Evolutionary conservation across 306 rosid genomes (phyloP).

Genomic region (Vigna angularis): DNA sequence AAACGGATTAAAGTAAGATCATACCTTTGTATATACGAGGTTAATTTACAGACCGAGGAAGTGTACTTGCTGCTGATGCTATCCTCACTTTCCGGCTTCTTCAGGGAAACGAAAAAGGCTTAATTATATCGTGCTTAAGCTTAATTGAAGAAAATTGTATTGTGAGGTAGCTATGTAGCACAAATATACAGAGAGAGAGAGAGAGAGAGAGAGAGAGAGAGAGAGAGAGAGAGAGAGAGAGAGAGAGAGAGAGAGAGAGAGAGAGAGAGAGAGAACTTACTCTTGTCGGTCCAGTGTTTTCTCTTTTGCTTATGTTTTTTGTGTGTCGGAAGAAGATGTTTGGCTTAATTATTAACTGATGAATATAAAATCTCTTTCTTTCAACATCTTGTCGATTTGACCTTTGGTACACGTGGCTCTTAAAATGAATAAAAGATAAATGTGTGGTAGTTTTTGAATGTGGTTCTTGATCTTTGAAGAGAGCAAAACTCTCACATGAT

Average conservation of each 20-base stretch:
- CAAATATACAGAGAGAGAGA: neutral
- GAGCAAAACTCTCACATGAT: neutral
- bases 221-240: no score
- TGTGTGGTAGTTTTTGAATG: neutral
- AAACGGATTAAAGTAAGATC: neutral
- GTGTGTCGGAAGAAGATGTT: neutral
- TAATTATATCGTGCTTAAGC: neutral
- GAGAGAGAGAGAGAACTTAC: neutral
- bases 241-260: no score
- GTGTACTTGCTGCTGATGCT: neutral
- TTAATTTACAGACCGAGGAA: neutral
- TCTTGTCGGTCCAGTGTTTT: neutral
- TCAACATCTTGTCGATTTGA: neutral
- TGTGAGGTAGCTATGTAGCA: neutral
- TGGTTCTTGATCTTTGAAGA: neutral
- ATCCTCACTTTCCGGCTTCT: neutral
- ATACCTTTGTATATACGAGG: neutral
- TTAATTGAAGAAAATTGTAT: neutral
- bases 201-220: no score
- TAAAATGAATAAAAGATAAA: neutral
- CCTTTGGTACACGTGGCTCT: conserved; percentile 10
- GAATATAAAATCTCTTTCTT: neutral
- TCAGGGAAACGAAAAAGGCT: neutral
- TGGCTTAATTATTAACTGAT: neutral
- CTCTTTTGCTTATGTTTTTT: neutral